Base-by-base conservation (phyloP, 192 early-diverging fungal genomes). In the Coemansia sp. region DNA sequence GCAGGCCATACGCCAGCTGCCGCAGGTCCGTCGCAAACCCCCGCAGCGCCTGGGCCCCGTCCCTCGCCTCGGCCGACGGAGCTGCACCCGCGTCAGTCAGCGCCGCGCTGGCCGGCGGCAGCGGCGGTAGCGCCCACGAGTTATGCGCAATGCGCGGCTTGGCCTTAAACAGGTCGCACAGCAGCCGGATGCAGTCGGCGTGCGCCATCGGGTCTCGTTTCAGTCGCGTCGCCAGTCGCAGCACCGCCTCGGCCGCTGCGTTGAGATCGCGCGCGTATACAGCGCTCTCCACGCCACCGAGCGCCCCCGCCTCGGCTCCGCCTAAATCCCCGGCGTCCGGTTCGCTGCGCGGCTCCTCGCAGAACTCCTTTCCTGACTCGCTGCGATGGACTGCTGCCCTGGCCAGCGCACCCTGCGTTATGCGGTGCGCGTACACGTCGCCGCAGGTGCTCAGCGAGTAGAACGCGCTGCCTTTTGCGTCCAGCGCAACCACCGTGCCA, bases 381-480 rank as follows among this genome's bases (percentile, higher is more conserved):
- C 50, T 19, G 1, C 10, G 19, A 12, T 38, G 34, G 1, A 38
- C 34, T 2, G 34, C 34, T 7, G 34, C 6, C 34, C 10, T 38
- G 34, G 34, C 50, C 54, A 76, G 47, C 0, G 74, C 69, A 0
- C 34, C 44, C 2, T 54, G 48, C 0, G 74, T 65, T 5, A 81
- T 52, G 24, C 70, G 73, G 31, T 81, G 74, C 41, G 74, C 62
- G 25, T 76, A 81, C 28, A 81, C 60, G 25, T 81, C 78, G 32
- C 78, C 78, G 25, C 78, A 81, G 7, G 73, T 59, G 63, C 73
- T 76, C 26, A 81, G 69, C 56, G 73, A 56, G 62, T 59, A 81
- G 41, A 67, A 81, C 21, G 69, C 65, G 51, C 22, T 63, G 25
- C 70, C 74, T 56, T 69, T 68, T 41, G 65, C 65, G 14, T 56